Evolutionary conservation across 768 basidiomycete genomes (phyloP), one percentile per base, ranked within the genome.

Genomic region (Lentinula sp.): DNA sequence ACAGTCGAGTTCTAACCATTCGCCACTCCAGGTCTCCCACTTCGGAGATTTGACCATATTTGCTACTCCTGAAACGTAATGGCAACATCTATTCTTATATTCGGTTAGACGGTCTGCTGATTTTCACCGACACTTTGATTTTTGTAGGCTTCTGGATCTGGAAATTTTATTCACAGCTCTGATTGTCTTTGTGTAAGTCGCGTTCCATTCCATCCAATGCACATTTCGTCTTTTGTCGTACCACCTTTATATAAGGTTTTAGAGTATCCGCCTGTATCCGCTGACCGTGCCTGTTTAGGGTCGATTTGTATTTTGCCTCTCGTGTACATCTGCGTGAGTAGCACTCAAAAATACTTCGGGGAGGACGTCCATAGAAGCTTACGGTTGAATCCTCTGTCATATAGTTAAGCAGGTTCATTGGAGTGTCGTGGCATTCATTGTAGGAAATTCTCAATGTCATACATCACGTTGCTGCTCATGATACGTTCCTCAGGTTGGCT

Each of bases 281-380:
- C 11, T 45, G 23, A 57, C 28, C 21, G 11, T 15, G 9, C 5
- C 28, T 40, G 1, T 42, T 1, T 4, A 59, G 58, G 28, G 58
- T 50, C 5, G 58, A 59, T 39, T 28, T 59, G 21, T 59, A 45
- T 46, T 59, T 59, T 39, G 58, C 58, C 15, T 59, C 58, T n/a
- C 58, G 58, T 39, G 58, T 59, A 9, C 28, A 49, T 39, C 18
- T 49, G 15, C 46, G 58, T 59, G 32, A 50, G 58, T 48, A 39
- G 13, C 37, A 23, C 6, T 37, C 31, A 9, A 3, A 9, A n/a
- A 28, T 23, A 15, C n/a, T 45, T 4, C 16, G n/a, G 23, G 15
- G 49, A 18, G 11, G 8, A 48, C 46, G 11, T 23, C n/a, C 10
- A 1, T 15, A 6, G 13, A 58, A 31, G 3, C 16, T 35, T 34